Evolutionary conservation across 768 basidiomycete genomes (phyloP).

Genomic region (Leucosporidium scottii): DNA sequence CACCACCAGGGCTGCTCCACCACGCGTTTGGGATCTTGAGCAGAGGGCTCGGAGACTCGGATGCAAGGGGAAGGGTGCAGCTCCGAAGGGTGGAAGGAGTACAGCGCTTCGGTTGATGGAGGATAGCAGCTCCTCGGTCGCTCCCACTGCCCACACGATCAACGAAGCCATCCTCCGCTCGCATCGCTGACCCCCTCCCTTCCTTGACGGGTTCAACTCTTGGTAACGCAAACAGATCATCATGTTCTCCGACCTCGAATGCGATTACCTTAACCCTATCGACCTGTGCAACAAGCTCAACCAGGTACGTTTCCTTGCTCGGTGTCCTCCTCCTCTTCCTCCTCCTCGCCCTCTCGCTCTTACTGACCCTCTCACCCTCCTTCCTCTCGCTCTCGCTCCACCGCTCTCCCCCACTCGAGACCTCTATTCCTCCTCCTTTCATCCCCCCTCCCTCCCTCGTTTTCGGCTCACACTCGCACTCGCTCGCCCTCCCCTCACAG

Average conservation of each 20-base stretch:
- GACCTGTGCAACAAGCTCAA: constrained; percentile 99
- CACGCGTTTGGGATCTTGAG: neutral
- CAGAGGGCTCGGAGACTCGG: no score
- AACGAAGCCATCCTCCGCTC: no score
- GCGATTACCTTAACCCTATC: constrained; percentile 92
- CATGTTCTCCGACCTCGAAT: constrained; percentile 99
- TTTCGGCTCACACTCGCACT: neutral
- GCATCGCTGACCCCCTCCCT: neutral
- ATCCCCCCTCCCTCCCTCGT: neutral
- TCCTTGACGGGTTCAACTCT: no score
- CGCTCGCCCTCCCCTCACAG: constrained; percentile 45
- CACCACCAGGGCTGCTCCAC: no score
- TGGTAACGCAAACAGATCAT: constrained; percentile 63
- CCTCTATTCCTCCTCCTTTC: neutral
- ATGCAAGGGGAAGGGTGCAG: no score
- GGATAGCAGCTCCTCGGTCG: no score
- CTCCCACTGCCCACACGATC: no score
- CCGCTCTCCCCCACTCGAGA: neutral
- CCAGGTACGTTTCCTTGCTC: constrained; percentile 54
- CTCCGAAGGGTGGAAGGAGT: no score
- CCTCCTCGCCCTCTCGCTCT: neutral
- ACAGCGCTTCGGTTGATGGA: no score
- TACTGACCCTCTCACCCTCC: neutral
- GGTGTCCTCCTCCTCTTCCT: no score
- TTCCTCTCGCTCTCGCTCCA: neutral